Conservation (phyloP, 2,329 filamentous ascomycete species). For the Ophiostoma novo-ulmi region DNA sequence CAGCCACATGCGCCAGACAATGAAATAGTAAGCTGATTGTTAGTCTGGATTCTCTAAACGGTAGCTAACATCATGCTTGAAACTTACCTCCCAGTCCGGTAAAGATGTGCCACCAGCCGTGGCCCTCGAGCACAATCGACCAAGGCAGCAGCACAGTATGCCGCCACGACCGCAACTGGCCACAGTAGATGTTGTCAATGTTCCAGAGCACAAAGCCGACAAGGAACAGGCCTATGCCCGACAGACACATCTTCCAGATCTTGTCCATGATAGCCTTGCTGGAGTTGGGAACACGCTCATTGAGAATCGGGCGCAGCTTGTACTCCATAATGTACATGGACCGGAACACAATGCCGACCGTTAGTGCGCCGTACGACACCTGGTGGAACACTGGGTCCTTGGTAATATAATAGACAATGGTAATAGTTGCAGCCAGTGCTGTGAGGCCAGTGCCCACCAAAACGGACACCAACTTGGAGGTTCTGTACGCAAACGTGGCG, state of each 20-base stretch:
- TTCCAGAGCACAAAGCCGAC: constrained; percentile 73
- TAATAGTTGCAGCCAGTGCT: constrained; percentile 62
- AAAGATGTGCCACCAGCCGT: constrained; percentile 66
- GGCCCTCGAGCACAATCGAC: constrained; percentile 63
- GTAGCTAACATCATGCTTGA: no score
- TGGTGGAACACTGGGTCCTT: constrained; percentile 82
- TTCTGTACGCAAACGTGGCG: constrained; percentile 69
- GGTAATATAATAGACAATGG: constrained; percentile 66
- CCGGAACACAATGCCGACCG: constrained; percentile 62
- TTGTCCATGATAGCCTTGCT: constrained; percentile 46
- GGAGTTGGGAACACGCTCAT: constrained; percentile 45
- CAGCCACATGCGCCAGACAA: constrained; percentile 78
- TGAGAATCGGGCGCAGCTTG: constrained; percentile 43
- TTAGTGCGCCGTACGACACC: constrained; percentile 68
- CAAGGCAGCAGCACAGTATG: constrained; percentile 68
- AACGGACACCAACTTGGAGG: constrained; percentile 40
- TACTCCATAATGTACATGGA: constrained; percentile 69
- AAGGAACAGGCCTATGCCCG: constrained; percentile 65
- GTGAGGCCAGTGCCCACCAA: constrained; percentile 54
- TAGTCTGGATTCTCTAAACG: not conserved
- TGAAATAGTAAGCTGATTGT: constrained; percentile 66
- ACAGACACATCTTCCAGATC: constrained; percentile 71
- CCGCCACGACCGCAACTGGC: constrained; percentile 59
- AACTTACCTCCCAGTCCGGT: constrained; percentile 63
- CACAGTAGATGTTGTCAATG: constrained; percentile 72